A percentile compares a stretch with the other conserved stretches of the same genome.
phyloP scores from a whole-genome alignment of 192 early-diverging fungal genomes.

The Backusella parvicylindrica region DNA sequence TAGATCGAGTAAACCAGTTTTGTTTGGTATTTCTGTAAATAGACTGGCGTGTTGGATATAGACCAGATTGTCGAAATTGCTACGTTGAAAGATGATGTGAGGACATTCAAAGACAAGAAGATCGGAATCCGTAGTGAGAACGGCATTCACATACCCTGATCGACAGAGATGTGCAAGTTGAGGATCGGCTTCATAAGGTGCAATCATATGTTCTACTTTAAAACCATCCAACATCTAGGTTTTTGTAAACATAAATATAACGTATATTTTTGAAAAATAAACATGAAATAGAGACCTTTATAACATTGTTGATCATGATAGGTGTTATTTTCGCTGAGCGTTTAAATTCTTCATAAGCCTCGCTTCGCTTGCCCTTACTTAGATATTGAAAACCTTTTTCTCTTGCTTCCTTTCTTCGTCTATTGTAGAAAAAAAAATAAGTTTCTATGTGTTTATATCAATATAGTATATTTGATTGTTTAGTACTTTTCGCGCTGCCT shows the following conservation, averaged over 20 bases:
- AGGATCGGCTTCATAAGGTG: slow-evolving; percentile 97
- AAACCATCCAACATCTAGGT: slow-evolving; percentile 52
- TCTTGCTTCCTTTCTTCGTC: not conserved
- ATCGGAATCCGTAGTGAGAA: slow-evolving; percentile 96
- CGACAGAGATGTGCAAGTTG: slow-evolving; percentile 85
- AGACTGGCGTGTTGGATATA: slow-evolving; percentile 62
- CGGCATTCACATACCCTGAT: slow-evolving; percentile 63
- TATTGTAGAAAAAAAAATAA: not conserved
- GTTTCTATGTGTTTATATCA: not conserved
- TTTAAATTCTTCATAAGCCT: slow-evolving; percentile 1
- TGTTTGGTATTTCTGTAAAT: slow-evolving; percentile 34
- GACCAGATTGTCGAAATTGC: slow-evolving; percentile 63
- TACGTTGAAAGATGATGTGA: slow-evolving; percentile 82
- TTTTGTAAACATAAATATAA: no score
- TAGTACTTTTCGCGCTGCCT: slow-evolving; percentile 57
- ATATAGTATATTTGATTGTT: slow-evolving; percentile 2
- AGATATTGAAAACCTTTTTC: not conserved
- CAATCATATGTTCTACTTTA: slow-evolving; percentile 77
- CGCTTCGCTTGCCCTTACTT: not conserved
- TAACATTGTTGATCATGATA: not conserved
- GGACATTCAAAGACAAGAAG: slow-evolving; percentile 88
- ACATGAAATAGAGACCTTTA: slow-evolving; percentile 7
- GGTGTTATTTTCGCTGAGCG: not conserved
- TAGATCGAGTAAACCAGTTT: slow-evolving; percentile 22
- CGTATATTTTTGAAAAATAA: no score